phyloP scores from a whole-genome alignment of 257 asterid species.

The Ilex asprella region DNA sequence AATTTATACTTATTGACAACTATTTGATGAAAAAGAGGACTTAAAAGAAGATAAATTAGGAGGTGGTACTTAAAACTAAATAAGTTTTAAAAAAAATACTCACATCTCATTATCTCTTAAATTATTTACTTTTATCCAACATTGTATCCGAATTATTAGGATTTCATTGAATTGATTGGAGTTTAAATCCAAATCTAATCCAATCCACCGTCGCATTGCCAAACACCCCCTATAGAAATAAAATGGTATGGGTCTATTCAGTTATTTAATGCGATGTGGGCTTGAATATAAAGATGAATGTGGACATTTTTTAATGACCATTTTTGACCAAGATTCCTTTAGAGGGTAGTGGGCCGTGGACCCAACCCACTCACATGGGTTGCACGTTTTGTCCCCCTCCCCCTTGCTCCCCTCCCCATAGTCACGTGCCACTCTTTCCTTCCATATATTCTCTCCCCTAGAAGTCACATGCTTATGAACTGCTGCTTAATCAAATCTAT shows the following conservation, averaged over 20 bases:
- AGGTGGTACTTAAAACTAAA: too few relatives aligned
- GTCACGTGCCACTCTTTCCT: conserved; percentile 53
- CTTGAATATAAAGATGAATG: conserved; percentile 16
- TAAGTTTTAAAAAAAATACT: too few relatives aligned
- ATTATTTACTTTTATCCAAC: neutral
- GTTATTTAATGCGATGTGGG: conserved; percentile 18
- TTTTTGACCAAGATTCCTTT: conserved; percentile 20
- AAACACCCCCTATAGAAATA: neutral
- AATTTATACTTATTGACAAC: too few relatives aligned
- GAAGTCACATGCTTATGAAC: too few relatives aligned
- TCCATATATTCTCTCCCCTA: conserved; percentile 9
- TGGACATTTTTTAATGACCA: conserved; percentile 14
- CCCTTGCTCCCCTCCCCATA: neutral
- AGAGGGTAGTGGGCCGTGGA: conserved; percentile 44
- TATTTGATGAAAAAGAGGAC: too few relatives aligned
- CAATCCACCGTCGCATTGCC: too few relatives aligned
- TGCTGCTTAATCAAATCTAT: too few relatives aligned
- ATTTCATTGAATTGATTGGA: conserved; percentile 21
- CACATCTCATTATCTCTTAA: too few relatives aligned
- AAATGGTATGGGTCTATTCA: conserved; percentile 13
- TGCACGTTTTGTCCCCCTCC: conserved; percentile 39
- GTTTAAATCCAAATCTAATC: conserved; percentile 16
- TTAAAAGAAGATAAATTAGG: too few relatives aligned
- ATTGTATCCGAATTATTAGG: conserved; percentile 4
- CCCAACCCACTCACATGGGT: conserved; percentile 55